Conservation (phyloP, 352 stramenopile species). For the Phytophthora lateralis region DNA sequence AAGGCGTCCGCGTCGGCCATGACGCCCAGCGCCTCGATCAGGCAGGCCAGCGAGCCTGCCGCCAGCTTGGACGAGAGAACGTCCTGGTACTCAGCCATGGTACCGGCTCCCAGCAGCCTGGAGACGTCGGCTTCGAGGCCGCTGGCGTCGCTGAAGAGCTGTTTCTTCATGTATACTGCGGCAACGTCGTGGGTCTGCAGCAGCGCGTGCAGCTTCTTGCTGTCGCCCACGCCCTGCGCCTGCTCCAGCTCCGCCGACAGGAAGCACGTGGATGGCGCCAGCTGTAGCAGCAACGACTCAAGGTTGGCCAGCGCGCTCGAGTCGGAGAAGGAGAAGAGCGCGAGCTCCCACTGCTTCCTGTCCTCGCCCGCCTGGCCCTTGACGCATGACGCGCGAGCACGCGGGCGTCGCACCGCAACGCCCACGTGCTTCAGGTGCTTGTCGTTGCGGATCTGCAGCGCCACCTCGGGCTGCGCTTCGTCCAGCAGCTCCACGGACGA, state of each 20-base stretch:
- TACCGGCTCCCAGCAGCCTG: conserved; percentile 57
- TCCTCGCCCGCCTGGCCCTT: conserved; percentile 74
- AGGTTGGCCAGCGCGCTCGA: conserved; percentile 85
- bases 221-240: conserved; percentile 67
- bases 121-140: conserved; percentile 69
- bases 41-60: conserved; percentile 66
- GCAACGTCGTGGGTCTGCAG: conserved; percentile 69
- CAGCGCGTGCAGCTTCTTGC: conserved; percentile 83
- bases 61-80: conserved; percentile 73
- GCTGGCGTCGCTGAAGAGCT: conserved; percentile 58
- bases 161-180: conserved; percentile 72
- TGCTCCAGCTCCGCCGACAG: conserved; percentile 63
- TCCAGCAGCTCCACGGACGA: conserved; percentile 18
- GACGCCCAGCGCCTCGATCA: conserved; percentile 71
- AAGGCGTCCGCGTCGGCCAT: conserved; percentile 75
- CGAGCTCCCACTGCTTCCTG: conserved; percentile 84
- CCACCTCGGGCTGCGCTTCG: conserved; percentile 61
- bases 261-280: conserved; percentile 78
- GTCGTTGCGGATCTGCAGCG: conserved; percentile 78
- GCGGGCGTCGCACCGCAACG: conserved; percentile 74
- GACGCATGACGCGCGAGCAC: conserved; percentile 74
- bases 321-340: conserved; percentile 84
- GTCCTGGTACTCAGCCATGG: conserved; percentile 66
- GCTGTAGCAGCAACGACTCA: conserved; percentile 84
- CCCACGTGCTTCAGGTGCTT: conserved; percentile 86